These are phyloP conservation scores for Alternaria incomplexa DNA, from an alignment of 2,329 filamentous ascomycete species.

Conservation along the genomic window DNA sequence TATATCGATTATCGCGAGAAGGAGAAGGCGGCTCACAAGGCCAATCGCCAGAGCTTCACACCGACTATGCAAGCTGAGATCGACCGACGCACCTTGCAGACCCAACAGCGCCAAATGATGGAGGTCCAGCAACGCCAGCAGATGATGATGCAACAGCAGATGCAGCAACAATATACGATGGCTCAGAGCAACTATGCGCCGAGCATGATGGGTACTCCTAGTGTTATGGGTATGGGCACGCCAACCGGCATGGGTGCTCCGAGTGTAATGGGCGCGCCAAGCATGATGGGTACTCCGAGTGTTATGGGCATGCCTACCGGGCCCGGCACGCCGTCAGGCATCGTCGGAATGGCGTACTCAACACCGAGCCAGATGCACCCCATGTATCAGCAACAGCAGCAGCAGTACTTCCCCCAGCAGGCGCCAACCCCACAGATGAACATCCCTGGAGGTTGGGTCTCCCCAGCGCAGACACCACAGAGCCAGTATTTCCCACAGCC, in stretches of 20 bases:
- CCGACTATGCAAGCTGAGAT: constrained; percentile 46
- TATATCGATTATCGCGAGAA: constrained; percentile 81
- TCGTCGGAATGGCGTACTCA: constrained; percentile 36
- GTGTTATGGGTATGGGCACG: constrained; percentile 21
- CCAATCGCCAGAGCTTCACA: constrained; percentile 34
- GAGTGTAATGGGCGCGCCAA: constrained; percentile 29
- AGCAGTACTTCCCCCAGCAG: constrained; percentile 39
- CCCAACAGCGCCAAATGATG: constrained; percentile 36
- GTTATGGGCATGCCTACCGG: constrained; percentile 25
- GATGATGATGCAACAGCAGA: constrained; percentile 32
- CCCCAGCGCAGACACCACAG: constrained; percentile 22
- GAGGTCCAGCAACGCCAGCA: constrained; percentile 33
- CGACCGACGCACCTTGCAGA: constrained; percentile 41
- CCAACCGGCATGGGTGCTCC: constrained; percentile 20
- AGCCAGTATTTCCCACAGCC: constrained; percentile 25
- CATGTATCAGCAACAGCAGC: constrained; percentile 33
- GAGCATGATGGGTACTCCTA: constrained; percentile 31
- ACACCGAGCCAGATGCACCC: constrained; percentile 35
- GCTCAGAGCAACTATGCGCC: constrained; percentile 31
- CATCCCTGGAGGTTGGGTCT: constrained; percentile 36
- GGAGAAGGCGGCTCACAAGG: constrained; percentile 62
- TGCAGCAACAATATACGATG: constrained; percentile 32
- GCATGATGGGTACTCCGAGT: constrained; percentile 33
- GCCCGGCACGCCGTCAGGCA: constrained; percentile 20
- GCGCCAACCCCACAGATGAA: constrained; percentile 33